Percentiles rank a stretch among this genome's conserved stretches.
These are phyloP conservation scores for Chlorophyllum brunneum DNA, from an alignment of 768 basidiomycete genomes.

Conservation along the genomic window DNA sequence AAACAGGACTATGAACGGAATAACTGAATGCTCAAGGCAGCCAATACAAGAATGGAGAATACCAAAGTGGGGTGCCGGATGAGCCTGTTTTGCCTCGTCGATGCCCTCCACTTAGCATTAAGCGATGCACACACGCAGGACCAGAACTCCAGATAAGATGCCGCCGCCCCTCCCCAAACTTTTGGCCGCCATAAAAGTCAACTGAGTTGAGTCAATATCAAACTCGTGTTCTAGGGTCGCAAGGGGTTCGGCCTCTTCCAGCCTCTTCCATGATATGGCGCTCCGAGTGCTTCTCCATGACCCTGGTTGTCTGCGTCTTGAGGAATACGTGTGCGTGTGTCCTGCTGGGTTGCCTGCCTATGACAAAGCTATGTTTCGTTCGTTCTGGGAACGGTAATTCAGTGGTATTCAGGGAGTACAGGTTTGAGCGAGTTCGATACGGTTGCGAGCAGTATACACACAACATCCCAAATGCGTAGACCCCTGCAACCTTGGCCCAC, in stretches of 20 bases:
- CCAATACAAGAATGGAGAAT: slow-evolving; percentile 2
- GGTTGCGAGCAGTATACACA: too few relatives aligned
- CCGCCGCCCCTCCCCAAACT: slow-evolving; percentile 8
- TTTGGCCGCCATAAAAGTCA: slow-evolving; percentile 1
- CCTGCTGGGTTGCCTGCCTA: too few relatives aligned
- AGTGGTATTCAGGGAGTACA: too few relatives aligned
- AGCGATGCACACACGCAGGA: neutral
- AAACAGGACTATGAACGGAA: neutral
- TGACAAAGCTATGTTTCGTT: too few relatives aligned
- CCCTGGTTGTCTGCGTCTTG: too few relatives aligned
- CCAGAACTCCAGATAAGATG: slow-evolving; percentile 3
- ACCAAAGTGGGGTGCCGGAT: neutral
- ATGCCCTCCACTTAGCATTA: too few relatives aligned
- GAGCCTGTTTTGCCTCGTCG: too few relatives aligned
- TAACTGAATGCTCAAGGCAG: neutral
- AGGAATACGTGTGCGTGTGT: too few relatives aligned
- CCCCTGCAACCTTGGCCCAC: neutral
- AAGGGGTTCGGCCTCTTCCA: neutral
- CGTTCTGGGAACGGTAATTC: too few relatives aligned
- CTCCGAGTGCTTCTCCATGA: too few relatives aligned
- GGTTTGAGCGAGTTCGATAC: too few relatives aligned
- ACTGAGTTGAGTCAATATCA: neutral
- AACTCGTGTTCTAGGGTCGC: slow-evolving; percentile 10
- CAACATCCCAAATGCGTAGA: neutral
- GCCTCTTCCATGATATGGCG: too few relatives aligned